These are phyloP conservation scores for Penicillium robsamsonii DNA, from an alignment of 495 filamentous ascomycete genomes.

Conservation along the genomic window DNA sequence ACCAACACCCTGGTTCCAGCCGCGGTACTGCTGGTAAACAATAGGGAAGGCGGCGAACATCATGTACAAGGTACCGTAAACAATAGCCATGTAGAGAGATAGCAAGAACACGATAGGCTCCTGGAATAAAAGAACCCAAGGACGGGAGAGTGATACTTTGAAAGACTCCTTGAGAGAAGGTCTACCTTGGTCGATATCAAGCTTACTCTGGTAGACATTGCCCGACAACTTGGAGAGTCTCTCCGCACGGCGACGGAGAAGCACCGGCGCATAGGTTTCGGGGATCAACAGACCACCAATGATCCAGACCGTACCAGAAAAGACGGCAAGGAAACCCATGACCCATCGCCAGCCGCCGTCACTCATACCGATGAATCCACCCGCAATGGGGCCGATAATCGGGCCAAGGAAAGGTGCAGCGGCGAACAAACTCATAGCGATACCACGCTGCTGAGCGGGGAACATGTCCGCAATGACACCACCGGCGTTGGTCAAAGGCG, in stretches of 20 bases:
- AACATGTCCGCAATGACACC: conserved; percentile 79
- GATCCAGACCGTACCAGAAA: conserved; percentile 56
- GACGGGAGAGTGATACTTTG: conserved; percentile 46
- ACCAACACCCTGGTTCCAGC: conserved; percentile 69
- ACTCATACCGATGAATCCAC: conserved; percentile 59
- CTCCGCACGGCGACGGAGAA: conserved; percentile 53
- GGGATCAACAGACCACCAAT: conserved; percentile 52
- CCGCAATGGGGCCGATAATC: conserved; percentile 58
- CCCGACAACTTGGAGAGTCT: conserved; percentile 53
- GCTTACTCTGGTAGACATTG: conserved; percentile 53
- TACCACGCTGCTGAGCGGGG: conserved; percentile 56
- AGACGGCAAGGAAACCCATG: conserved; percentile 54
- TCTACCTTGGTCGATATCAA: conserved; percentile 46
- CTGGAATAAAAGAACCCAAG: conserved; percentile 49
- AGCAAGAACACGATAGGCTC: conserved; percentile 64
- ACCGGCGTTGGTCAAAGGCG: conserved; percentile 68
- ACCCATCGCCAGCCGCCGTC: conserved; percentile 64
- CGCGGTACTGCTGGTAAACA: conserved; percentile 68
- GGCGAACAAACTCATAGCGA: conserved; percentile 63
- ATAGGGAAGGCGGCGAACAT: conserved; percentile 82
- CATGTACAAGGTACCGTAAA: conserved; percentile 78
- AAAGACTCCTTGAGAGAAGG: conserved; percentile 37
- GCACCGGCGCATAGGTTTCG: conserved; percentile 61
- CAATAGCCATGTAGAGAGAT: conserved; percentile 70
- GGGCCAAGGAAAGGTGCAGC: conserved; percentile 69